Evolutionary conservation across 495 filamentous ascomycete genomes (phyloP).

Genomic region (Trichoderma asperelloides): DNA sequence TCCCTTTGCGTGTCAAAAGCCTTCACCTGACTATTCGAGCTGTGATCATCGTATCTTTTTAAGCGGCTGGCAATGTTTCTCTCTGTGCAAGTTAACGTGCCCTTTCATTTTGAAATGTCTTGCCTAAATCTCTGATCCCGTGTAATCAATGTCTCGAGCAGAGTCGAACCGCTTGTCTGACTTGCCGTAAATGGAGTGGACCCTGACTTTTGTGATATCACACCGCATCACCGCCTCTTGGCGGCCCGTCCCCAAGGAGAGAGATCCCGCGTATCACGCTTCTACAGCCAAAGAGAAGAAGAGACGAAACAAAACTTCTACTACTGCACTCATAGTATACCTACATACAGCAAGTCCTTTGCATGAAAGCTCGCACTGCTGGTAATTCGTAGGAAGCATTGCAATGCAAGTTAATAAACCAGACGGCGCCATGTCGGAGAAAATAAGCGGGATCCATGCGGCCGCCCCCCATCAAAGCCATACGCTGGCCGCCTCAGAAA

Average conservation of each 20-base stretch:
- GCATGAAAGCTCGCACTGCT: no score
- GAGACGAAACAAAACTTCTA: not conserved
- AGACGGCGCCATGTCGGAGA: constrained; percentile 3
- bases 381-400: not conserved
- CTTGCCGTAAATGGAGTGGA: not conserved
- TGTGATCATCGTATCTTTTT: not conserved
- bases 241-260: not conserved
- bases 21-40: constrained; percentile 1
- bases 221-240: constrained; percentile 5
- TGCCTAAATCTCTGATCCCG: not conserved
- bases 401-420: not conserved
- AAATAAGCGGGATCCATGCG: constrained; percentile 1
- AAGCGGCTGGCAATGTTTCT: not conserved
- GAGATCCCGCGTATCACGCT: not conserved
- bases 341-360: no score
- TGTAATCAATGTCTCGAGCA: not conserved
- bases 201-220: constrained; percentile 1
- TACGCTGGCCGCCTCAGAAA: not conserved
- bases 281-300: not conserved
- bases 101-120: not conserved
- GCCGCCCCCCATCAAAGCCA: not conserved
- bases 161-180: not conserved
- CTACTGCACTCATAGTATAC: no score
- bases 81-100: not conserved
- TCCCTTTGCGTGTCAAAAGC: not conserved